Conservation (phyloP, 192 early-diverging fungal genomes). For the Podila epigama region DNA sequence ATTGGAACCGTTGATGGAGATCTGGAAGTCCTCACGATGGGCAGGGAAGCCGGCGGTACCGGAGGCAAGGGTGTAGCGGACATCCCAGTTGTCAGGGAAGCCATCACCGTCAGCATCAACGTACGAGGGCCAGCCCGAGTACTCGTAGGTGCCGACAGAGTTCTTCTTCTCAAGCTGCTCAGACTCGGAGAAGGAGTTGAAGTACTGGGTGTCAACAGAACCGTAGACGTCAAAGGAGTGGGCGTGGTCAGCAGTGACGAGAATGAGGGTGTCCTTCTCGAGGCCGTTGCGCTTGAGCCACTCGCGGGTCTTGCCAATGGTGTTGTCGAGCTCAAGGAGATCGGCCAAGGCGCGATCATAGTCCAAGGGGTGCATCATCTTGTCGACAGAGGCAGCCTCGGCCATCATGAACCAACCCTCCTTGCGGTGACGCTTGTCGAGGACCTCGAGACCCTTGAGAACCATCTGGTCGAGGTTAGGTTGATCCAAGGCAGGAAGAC, state of each 20-base stretch:
- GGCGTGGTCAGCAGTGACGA: conserved; percentile 71
- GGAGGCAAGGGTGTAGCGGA: conserved; percentile 50
- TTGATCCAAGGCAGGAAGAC: conserved; percentile 57
- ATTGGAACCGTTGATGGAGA: conserved; percentile 45
- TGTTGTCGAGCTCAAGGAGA: conserved; percentile 67
- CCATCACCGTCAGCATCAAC: conserved; percentile 55
- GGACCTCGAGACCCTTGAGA: conserved; percentile 63
- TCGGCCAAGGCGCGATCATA: conserved; percentile 70
- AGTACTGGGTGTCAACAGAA: conserved; percentile 64
- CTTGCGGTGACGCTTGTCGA: conserved; percentile 63
- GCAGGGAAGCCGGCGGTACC: conserved; percentile 52
- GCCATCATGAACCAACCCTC: conserved; percentile 73
- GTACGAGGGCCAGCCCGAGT: conserved; percentile 59
- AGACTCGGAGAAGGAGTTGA: conserved; percentile 48
- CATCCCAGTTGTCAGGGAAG: conserved; percentile 58
- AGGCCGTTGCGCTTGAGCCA: conserved; percentile 57
- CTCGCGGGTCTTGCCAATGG: conserved; percentile 62
- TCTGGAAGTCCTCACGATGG: conserved; percentile 57
- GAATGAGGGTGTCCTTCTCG: conserved; percentile 64
- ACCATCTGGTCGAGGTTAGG: conserved; percentile 67
- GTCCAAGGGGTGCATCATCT: conserved; percentile 68
- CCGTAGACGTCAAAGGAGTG: conserved; percentile 73
- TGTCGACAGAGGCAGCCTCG: conserved; percentile 72
- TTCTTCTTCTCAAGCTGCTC: conserved; percentile 51
- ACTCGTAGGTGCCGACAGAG: conserved; percentile 57